Evolutionary conservation across 208 protist genomes (phyloP).

Genomic region (Trypanosoma lewisi): DNA sequence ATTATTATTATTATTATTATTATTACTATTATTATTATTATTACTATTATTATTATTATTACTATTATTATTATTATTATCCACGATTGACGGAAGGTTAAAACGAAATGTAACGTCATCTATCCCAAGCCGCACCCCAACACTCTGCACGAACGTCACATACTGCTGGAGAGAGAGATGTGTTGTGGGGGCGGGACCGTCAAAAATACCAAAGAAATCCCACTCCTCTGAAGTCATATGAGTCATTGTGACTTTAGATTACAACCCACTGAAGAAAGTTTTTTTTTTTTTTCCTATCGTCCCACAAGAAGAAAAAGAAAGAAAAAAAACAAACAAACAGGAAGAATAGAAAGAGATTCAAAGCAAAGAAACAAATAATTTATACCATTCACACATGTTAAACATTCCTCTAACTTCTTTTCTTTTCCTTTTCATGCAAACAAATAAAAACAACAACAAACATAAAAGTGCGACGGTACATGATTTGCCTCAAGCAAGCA

Average conservation of each 20-base stretch:
- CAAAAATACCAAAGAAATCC: slow-evolving; percentile 42
- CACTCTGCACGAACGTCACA: slow-evolving; percentile 7
- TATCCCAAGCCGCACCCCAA: slow-evolving; percentile 19
- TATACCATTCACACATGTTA: neutral
- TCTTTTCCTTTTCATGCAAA: too few species aligned
- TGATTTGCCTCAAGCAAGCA: neutral
- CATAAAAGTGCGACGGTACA: neutral
- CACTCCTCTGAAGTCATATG: slow-evolving; percentile 16
- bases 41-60: neutral
- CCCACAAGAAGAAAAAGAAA: neutral
- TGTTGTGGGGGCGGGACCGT: slow-evolving; percentile 6
- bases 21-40: neutral
- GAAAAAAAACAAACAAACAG: neutral
- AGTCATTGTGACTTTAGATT: neutral
- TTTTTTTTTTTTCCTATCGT: neutral
- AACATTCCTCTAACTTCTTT: neutral
- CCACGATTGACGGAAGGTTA: slow-evolving; percentile 14
- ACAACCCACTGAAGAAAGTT: neutral
- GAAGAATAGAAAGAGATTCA: neutral
- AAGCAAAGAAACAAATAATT: neutral
- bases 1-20: neutral
- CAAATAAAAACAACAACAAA: too few species aligned
- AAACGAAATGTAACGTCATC: slow-evolving; percentile 16
- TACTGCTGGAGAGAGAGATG: slow-evolving; percentile 25
- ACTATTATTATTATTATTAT: neutral